Conservation (phyloP, 352 stramenopile genomes). For the Chrysophaeum taylorii region DNA sequence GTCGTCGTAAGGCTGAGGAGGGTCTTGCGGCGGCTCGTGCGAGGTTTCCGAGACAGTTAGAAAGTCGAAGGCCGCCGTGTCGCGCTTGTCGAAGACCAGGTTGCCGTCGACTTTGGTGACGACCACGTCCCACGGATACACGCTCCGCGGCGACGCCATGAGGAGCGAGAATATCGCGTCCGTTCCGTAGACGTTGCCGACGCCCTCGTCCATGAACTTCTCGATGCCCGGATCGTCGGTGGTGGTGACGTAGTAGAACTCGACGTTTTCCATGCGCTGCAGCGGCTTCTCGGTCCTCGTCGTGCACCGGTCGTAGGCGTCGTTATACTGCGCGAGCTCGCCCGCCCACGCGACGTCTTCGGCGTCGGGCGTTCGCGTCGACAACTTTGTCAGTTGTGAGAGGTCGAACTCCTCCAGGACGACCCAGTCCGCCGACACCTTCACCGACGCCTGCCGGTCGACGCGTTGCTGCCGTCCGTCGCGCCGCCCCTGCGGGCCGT, state of each 20-base stretch:
- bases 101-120: conserved; percentile 73
- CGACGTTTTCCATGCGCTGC: conserved; percentile 58
- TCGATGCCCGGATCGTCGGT: conserved; percentile 91
- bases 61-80: conserved; percentile 82
- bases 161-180: conserved; percentile 91
- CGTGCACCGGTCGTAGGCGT: conserved; percentile 80
- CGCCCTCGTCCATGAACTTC: conserved; percentile 70
- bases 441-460: conserved; percentile 68
- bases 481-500: conserved; percentile 47
- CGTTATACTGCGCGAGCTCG: conserved; percentile 84
- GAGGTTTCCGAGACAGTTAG: conserved; percentile 88
- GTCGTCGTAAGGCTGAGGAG: conserved; percentile 11
- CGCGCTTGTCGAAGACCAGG: conserved; percentile 94
- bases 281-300: conserved; percentile 61
- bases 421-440: conserved; percentile 76
- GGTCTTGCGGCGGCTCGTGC: conserved; percentile 63
- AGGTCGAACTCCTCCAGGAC: conserved; percentile 92
- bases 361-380: conserved; percentile 26
- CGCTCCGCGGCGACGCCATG: conserved; percentile 84
- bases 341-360: conserved; percentile 85
- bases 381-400: conserved; percentile 79
- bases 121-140: conserved; percentile 95
- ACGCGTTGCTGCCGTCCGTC: conserved; percentile 58
- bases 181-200: conserved; percentile 87
- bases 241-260: conserved; percentile 92